Percentiles rank a stretch among this genome's conserved stretches.
Evolutionary conservation across 2,329 filamentous ascomycete genomes (phyloP).

Genomic region (Aspergillus sp.): DNA sequence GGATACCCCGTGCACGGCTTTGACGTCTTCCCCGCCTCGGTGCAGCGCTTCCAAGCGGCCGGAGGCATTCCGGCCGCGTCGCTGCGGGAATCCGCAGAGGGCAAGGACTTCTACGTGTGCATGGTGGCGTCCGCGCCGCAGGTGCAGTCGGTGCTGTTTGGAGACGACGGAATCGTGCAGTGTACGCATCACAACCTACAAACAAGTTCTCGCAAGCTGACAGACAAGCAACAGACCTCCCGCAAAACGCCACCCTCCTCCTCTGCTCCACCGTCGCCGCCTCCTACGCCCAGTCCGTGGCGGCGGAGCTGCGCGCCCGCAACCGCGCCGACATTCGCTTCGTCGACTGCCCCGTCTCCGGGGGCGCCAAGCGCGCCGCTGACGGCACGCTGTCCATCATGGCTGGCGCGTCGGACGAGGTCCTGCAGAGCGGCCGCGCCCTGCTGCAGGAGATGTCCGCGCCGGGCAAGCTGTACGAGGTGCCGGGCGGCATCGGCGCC

Average conservation of each 20-base stretch:
- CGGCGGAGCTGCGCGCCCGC: slow-evolving; percentile 53
- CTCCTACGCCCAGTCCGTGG: slow-evolving; percentile 62
- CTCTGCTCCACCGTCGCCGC: slow-evolving; percentile 71
- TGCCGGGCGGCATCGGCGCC: slow-evolving; percentile 60
- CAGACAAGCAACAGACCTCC: slow-evolving; percentile 40
- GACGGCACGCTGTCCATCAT: slow-evolving; percentile 75
- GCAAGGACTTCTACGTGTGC: slow-evolving; percentile 62
- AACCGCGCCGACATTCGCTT: slow-evolving; percentile 64
- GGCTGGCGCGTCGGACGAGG: slow-evolving; percentile 60
- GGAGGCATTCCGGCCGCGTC: slow-evolving; percentile 62
- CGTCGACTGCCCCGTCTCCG: slow-evolving; percentile 71
- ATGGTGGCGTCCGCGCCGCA: slow-evolving; percentile 76
- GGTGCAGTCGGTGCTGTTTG: slow-evolving; percentile 65
- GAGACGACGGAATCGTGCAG: slow-evolving; percentile 50
- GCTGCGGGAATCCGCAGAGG: slow-evolving; percentile 60
- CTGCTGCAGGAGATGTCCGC: slow-evolving; percentile 64
- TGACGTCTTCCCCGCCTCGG: slow-evolving; percentile 66
- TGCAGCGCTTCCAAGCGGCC: slow-evolving; percentile 63
- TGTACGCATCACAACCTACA: slow-evolving; percentile 14
- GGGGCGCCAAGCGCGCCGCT: slow-evolving; percentile 66
- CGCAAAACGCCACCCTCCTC: slow-evolving; percentile 60
- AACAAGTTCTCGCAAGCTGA: not conserved
- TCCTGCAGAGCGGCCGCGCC: slow-evolving; percentile 56
- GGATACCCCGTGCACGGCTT: slow-evolving; percentile 69
- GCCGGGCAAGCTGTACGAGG: slow-evolving; percentile 59